Percentiles rank a stretch among this genome's conserved stretches.
Conservation (phyloP, 306 rosid species). For the Oemleria cerasiformis region DNA sequence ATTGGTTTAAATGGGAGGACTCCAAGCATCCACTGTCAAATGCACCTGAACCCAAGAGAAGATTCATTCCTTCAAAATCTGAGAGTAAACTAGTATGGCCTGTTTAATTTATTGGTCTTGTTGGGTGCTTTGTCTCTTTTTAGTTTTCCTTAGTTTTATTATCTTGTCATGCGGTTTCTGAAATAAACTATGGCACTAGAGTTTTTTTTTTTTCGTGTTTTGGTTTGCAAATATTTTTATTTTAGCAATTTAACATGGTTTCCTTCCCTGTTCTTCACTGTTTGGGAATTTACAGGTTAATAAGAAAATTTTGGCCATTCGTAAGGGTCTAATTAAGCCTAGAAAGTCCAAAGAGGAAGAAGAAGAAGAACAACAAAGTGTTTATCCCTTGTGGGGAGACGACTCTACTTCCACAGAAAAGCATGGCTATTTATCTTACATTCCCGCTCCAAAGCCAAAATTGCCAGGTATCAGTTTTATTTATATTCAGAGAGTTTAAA, state of each 20-base stretch:
- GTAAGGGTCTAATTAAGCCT: conserved; percentile 65
- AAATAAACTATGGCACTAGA: background rate
- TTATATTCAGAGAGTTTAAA: conserved; percentile 15
- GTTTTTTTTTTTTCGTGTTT: background rate
- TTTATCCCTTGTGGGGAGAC: conserved; percentile 81
- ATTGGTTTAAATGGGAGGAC: conserved; percentile 93
- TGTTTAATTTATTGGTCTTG: conserved; percentile 6
- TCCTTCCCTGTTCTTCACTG: conserved; percentile 22
- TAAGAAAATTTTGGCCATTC: conserved; percentile 67
- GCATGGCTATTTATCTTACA: conserved; percentile 65
- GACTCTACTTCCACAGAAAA: conserved; percentile 68
- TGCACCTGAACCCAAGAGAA: conserved; percentile 95
- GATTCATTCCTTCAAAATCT: conserved; percentile 94
- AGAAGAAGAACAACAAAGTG: conserved; percentile 61
- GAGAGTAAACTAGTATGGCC: conserved; percentile 68
- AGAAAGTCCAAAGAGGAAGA: conserved; percentile 75
- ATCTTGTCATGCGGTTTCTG: background rate
- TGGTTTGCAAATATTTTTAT: background rate
- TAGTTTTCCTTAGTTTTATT: conserved; percentile 1
- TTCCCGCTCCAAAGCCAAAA: conserved; percentile 89
- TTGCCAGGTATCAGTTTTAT: conserved; percentile 59
- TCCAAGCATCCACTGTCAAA: conserved; percentile 81
- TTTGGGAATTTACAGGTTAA: conserved; percentile 61
- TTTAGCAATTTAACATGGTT: background rate
- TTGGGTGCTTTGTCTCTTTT: conserved; percentile 1